phyloP scores from a whole-genome alignment of 345 rosid species.

The Ricinus communis region DNA sequence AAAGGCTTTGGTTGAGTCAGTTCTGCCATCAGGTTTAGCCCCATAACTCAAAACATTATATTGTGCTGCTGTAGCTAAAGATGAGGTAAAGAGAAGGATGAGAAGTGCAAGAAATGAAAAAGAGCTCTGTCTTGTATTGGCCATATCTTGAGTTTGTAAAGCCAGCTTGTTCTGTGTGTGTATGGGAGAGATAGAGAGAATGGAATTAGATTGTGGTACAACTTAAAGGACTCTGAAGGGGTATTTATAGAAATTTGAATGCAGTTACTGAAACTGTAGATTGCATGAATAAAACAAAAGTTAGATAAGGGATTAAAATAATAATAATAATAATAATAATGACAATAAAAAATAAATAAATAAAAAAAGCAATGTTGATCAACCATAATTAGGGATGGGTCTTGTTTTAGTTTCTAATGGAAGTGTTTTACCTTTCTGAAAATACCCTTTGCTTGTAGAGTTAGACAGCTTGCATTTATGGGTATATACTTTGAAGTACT shows the following conservation, averaged over 20 bases:
- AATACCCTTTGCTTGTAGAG: background rate
- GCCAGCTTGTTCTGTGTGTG: background rate
- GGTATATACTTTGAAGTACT: background rate
- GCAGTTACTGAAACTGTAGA: background rate
- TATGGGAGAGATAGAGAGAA: background rate
- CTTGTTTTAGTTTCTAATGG: background rate
- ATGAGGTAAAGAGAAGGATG: background rate
- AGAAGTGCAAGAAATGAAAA: background rate
- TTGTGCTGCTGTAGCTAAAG: background rate
- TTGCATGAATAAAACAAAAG: background rate
- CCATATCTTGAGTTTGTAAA: background rate
- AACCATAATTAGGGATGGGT: background rate
- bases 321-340: too few species aligned
- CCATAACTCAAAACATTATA: conserved; percentile 19
- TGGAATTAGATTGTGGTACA: background rate
- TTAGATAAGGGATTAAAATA: too few species aligned
- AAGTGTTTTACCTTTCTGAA: background rate
- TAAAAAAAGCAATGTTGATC: background rate
- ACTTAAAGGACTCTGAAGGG: background rate
- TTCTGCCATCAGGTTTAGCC: conserved; percentile 12
- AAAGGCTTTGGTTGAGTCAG: conserved; percentile 19
- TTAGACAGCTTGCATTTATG: background rate
- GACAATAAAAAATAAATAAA: background rate
- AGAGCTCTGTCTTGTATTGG: background rate
- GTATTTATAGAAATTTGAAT: conserved; percentile 2